Percentiles rank a stretch among this genome's conserved stretches.
These are phyloP conservation scores for Coemansia javaensis DNA, from an alignment of 192 early-diverging fungal species.

Conservation along the genomic window DNA sequence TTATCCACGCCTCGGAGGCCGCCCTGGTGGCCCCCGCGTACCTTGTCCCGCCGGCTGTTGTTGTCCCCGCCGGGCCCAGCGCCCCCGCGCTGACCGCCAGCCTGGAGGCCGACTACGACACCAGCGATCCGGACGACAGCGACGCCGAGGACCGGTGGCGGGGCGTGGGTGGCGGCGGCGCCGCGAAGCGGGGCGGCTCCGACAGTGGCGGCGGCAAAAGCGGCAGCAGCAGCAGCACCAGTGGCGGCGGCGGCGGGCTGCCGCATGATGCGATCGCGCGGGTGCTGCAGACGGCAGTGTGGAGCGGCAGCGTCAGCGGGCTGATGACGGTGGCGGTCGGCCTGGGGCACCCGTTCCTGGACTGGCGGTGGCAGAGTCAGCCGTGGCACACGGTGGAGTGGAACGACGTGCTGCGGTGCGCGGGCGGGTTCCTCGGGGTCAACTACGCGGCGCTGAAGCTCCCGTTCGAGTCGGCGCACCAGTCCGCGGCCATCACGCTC, in stretches of 20 bases:
- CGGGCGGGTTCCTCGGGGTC: conserved; percentile 44
- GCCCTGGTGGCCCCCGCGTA: neutral
- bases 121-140: conserved; percentile 13
- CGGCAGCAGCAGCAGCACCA: neutral
- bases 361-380: conserved; percentile 36
- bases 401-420: conserved; percentile 43
- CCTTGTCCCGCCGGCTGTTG: no score
- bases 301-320: conserved; percentile 33
- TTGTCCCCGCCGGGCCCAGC: no score
- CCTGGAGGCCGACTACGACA: conserved; percentile 10
- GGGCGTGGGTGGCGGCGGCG: neutral
- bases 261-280: conserved; percentile 34
- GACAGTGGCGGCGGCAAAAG: neutral
- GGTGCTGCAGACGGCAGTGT: conserved; percentile 26
- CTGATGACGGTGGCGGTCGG: conserved; percentile 33
- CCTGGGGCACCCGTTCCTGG: conserved; percentile 36
- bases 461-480: conserved; percentile 39
- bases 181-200: conserved; percentile 5
- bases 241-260: conserved; percentile 9
- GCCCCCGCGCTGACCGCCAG: no score
- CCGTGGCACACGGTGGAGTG: conserved; percentile 12
- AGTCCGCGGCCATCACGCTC: conserved; percentile 35
- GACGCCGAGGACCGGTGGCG: conserved; percentile 11
- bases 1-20: conserved; percentile 40
- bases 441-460: conserved; percentile 49